These are phyloP conservation scores for Dendrobium huoshanense DNA, from an alignment of 106 monocot species.

Conservation along the genomic window DNA sequence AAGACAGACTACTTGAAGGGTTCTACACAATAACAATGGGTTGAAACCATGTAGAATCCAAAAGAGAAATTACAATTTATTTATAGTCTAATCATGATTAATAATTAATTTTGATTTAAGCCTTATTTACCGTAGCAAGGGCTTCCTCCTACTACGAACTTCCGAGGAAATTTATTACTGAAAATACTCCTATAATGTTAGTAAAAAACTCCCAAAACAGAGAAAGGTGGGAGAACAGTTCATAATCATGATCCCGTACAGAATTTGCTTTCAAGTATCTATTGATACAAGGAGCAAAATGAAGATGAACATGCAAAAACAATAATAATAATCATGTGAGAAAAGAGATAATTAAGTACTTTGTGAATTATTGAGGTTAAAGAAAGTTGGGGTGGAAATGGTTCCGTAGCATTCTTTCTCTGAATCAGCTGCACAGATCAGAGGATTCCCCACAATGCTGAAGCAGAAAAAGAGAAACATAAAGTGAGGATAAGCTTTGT, in stretches of 20 bases:
- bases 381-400: conserved; percentile 11
- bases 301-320: background rate
- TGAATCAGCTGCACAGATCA: conserved; percentile 26
- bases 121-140: no score
- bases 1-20: no score
- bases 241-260: background rate
- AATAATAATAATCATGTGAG: background rate
- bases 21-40: no score
- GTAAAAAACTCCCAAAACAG: background rate
- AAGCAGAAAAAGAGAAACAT: conserved; percentile 4
- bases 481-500: background rate
- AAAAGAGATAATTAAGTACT: conserved; percentile 10
- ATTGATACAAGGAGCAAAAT: background rate
- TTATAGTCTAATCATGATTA: no score
- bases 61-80: no score
- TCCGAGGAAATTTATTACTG: no score
- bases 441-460: conserved; percentile 45
- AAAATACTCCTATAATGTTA: no score
- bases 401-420: conserved; percentile 31
- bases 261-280: background rate
- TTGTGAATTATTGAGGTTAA: conserved; percentile 19
- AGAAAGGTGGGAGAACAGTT: background rate
- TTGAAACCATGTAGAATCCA: no score
- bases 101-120: no score
- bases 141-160: no score